Conservation (phyloP, 306 rosid genomes). For the Sophora flavescens region DNA sequence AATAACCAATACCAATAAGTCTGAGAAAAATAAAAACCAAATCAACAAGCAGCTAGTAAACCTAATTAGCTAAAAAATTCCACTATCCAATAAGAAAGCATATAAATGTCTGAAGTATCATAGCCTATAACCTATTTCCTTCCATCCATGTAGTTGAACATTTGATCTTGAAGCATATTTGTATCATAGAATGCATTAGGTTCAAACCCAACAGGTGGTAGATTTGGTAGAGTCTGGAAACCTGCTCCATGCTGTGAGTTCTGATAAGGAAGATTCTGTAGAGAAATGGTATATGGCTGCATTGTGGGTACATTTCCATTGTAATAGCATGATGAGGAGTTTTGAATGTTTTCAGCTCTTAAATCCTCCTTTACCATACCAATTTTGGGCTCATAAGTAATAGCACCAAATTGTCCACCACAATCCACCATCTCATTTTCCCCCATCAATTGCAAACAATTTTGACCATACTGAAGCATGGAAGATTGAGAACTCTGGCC, state of each 20-base stretch:
- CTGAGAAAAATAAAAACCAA: not conserved
- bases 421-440: conserved; percentile 3
- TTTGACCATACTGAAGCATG: conserved; percentile 21
- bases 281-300: not conserved
- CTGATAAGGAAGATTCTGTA: conserved; percentile 1
- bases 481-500: conserved; percentile 35
- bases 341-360: not conserved
- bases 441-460: conserved; percentile 8
- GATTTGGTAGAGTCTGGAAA: not conserved
- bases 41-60: not conserved
- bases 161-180: conserved; percentile 9
- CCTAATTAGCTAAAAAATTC: not conserved
- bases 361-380: not conserved
- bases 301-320: conserved; percentile 10
- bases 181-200: conserved; percentile 9
- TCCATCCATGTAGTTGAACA: conserved; percentile 29
- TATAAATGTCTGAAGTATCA: not conserved
- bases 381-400: not conserved
- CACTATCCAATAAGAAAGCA: not conserved
- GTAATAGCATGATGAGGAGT: not conserved
- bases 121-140: conserved; percentile 17
- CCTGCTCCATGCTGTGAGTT: not conserved
- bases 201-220: not conserved
- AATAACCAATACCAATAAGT: not conserved
- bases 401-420: not conserved